Evolutionary conservation across 805 yeast genomes (phyloP), one percentile per base, ranked within the genome.

Genomic region (Teunomyces panamensis): DNA sequence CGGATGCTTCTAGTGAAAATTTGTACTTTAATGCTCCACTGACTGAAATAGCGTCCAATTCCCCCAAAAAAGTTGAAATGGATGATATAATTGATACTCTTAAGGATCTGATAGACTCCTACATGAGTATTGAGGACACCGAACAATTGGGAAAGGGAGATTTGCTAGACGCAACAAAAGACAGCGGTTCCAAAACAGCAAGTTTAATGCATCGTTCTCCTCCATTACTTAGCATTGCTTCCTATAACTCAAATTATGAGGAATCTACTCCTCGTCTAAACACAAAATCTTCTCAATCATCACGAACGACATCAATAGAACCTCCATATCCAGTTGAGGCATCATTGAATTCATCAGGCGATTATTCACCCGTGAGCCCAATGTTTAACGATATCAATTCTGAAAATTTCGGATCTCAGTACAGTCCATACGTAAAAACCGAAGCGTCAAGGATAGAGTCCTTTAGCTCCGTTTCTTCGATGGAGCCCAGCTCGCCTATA

Each of bases 71-170:
- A 8, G 20, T 24, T 3, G 29, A 51, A 13, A 42, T 59, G 41
- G 47, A 51, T 32, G 66, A 64, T 48, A 42, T 64, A 30, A 62
- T 63, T 26, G 63, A 52, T 6, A 48, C 58, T 16, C 45, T 64
- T 24, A 64, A 62, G 30, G 43, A 45, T 11, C 66, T 63, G 43
- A 60, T 64, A 30, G 63, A 54, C 43, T 54, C 52, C 32, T 53
- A 60, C 41, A 42, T 52, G 45, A 44, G 37, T 29, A n/a, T 47
- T 5, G 53, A 48, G 9, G 44, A 48, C 44, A 13, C 43, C 26
- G 29, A 17, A 33, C 30, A 45, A 42, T 20, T 20, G 6, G 29
- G 27, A 5, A 13, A n/a, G 11, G 36, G 16, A 9, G 28, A n/a
- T 20, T 44, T 32, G 20, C 28, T 16, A 13, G 13, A 39, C 30